Evolutionary conservation across 1,284 basidiomycete species (phyloP), one percentile per base, ranked within the genome.

Genomic region (Fistulinella staudtii): DNA sequence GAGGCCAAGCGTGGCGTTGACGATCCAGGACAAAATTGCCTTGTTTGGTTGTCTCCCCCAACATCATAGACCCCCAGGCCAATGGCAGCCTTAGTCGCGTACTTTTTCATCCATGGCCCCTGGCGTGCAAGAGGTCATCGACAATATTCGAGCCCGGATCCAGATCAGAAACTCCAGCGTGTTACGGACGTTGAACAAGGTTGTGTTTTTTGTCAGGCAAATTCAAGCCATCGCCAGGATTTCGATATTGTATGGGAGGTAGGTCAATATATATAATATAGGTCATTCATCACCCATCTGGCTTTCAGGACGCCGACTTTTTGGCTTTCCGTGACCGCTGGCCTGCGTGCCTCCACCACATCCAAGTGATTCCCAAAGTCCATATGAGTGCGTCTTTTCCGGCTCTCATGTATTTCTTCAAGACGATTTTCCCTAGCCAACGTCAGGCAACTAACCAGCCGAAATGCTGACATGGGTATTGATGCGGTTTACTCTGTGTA

Each of bases 201-300:
- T 1, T 61, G 59, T 20, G 9, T 47, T 11, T 62, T 65, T 41
- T 65, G 63, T 28, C 43, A 45, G 25, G 57, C 58, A 6, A 37
- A 31, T 36, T 46, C 50, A n/a, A 47, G 22, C 36, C 43, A 59
- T 18, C 57, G 57, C 3, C 24, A 37, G 18, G 48, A 40, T 8
- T 65, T 62, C 35, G 43, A 63, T 15, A 37, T 62, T 23, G 43
- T 62, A 8, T 65, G 61, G 60, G 60, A 62, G 51, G 60, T 61
- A 21, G 25, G 56, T 11, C 13, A 7, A 3, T 35, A 4, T 30
- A 24, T 17, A 14, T 20, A 1, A 1, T 5, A 24, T 13, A 7
- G 14, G 22, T 31, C n/a, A n/a, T n/a, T n/a, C n/a, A n/a, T n/a
- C n/a, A n/a, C n/a, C 27, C 14, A 6, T 29, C 13, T 5, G 13